Evolutionary conservation across 257 asterid genomes (phyloP).

Genomic region (Gentiana macrophylla): DNA sequence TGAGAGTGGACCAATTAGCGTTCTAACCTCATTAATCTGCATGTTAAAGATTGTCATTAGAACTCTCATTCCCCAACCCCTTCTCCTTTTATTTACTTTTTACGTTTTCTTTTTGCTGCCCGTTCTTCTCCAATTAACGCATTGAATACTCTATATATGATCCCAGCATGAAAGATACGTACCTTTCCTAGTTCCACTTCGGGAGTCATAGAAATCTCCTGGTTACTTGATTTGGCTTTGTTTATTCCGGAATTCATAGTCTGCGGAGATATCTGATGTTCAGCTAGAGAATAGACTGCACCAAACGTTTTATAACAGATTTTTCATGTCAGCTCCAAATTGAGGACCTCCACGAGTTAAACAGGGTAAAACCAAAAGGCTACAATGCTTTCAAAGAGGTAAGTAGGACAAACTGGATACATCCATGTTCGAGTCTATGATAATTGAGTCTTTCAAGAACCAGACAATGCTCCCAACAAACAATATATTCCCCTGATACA

Average conservation of each 20-base stretch:
- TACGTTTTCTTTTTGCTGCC: background rate
- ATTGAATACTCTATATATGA: background rate
- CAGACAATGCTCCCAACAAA: background rate
- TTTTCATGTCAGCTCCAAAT: background rate
- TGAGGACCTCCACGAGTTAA: too few relatives aligned
- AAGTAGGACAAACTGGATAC: background rate
- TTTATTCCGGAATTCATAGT: slow-evolving; percentile 35
- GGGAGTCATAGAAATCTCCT: slow-evolving; percentile 30
- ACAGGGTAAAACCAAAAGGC: background rate
- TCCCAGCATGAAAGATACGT: background rate
- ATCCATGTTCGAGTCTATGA: background rate
- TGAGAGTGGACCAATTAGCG: slow-evolving; percentile 55
- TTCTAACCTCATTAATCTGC: slow-evolving; percentile 77
- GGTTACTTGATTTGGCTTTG: slow-evolving; percentile 23
- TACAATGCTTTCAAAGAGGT: background rate
- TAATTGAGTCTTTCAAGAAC: background rate
- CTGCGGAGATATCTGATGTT: slow-evolving; percentile 6
- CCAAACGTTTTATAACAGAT: background rate
- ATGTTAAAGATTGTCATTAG: background rate
- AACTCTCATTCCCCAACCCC: too few relatives aligned
- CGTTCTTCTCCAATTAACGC: slow-evolving; percentile 1
- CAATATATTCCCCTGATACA: too few relatives aligned
- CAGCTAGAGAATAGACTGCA: slow-evolving; percentile 3
- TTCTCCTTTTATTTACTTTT: background rate
- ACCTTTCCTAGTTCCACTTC: slow-evolving; percentile 58